A percentile compares a stretch with the other conserved stretches of the same genome.
phyloP scores from a whole-genome alignment of 495 filamentous ascomycete species.

The Daldinia decipiens region DNA sequence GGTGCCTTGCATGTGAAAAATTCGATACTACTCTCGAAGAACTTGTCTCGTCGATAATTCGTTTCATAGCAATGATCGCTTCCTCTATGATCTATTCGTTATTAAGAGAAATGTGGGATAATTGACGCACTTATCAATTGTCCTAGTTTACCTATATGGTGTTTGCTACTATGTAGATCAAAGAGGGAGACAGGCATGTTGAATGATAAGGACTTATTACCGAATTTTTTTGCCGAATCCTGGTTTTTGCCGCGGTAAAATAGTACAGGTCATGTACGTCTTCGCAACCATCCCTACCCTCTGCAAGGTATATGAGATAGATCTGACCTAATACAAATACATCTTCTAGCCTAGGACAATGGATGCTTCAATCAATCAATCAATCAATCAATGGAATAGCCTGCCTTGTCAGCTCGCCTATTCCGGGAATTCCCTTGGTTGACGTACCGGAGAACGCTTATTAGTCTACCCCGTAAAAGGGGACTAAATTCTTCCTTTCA shows the following conservation, averaged over 20 bases:
- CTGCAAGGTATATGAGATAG: constrained; percentile 8
- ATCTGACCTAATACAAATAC: constrained; percentile 12
- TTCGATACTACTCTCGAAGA: not conserved
- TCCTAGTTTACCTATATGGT: too few relatives aligned
- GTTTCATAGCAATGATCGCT: not conserved
- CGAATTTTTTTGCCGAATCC: constrained; percentile 35
- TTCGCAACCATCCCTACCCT: constrained; percentile 16
- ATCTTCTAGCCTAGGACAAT: constrained; percentile 13
- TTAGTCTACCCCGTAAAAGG: not conserved
- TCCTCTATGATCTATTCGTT: too few relatives aligned
- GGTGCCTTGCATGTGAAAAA: constrained; percentile 2
- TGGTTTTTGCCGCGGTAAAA: constrained; percentile 35
- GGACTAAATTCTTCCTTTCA: not conserved
- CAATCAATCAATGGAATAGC: not conserved
- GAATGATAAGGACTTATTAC: constrained; percentile 19
- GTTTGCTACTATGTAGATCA: too few relatives aligned
- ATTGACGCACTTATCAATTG: too few relatives aligned
- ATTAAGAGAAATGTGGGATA: too few relatives aligned
- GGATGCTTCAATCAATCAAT: constrained; percentile 3
- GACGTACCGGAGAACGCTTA: not conserved
- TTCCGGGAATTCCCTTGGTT: constrained; percentile 26
- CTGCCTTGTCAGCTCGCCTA: constrained; percentile 8
- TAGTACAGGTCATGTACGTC: constrained; percentile 1
- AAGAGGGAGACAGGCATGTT: too few relatives aligned
- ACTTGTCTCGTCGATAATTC: not conserved